A percentile compares a stretch with the other conserved stretches of the same genome.
These are phyloP conservation scores for Metschnikowia koreensis DNA, from an alignment of 805 yeast genomes.

Conservation along the genomic window DNA sequence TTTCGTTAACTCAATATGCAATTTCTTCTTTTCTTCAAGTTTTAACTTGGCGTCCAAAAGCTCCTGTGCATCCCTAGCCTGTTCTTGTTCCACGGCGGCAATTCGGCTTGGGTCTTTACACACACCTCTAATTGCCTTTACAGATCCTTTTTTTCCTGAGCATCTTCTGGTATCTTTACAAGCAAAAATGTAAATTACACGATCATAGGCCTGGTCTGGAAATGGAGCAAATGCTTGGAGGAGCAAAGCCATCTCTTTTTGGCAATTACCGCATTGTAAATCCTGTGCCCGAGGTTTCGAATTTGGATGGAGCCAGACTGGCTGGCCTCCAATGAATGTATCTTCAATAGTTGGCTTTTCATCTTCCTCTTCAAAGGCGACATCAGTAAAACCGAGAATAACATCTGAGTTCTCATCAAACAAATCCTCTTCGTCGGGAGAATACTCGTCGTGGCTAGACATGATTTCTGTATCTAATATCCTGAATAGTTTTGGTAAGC, in stretches of 20 bases:
- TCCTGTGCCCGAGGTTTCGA: conserved; percentile 56
- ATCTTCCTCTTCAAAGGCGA: conserved; percentile 44
- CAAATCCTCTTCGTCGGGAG: conserved; percentile 50
- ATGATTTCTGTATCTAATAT: conserved; percentile 13
- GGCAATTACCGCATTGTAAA: conserved; percentile 67
- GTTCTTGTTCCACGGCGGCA: conserved; percentile 36
- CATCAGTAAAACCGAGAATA: conserved; percentile 64
- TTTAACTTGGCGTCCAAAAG: conserved; percentile 40
- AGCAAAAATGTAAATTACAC: conserved; percentile 76
- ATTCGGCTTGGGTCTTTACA: conserved; percentile 54
- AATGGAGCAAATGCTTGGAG: conserved; percentile 82
- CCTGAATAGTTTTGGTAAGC: background rate
- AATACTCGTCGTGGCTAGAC: conserved; percentile 47
- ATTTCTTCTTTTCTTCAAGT: conserved; percentile 43
- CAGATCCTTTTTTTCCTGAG: conserved; percentile 63
- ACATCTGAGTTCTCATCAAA: conserved; percentile 41
- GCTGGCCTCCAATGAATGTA: conserved; percentile 76
- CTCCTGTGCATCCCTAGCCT: conserved; percentile 26
- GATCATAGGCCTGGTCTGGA: conserved; percentile 68
- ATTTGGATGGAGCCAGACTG: conserved; percentile 61
- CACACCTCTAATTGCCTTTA: conserved; percentile 77
- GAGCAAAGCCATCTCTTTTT: conserved; percentile 58
- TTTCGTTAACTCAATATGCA: conserved; percentile 40
- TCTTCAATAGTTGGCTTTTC: conserved; percentile 49
- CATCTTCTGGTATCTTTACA: conserved; percentile 61